Evolutionary conservation across 805 yeast species (phyloP), one percentile per base, ranked within the genome.

Genomic region (Wickerhamomyces mucosus): DNA sequence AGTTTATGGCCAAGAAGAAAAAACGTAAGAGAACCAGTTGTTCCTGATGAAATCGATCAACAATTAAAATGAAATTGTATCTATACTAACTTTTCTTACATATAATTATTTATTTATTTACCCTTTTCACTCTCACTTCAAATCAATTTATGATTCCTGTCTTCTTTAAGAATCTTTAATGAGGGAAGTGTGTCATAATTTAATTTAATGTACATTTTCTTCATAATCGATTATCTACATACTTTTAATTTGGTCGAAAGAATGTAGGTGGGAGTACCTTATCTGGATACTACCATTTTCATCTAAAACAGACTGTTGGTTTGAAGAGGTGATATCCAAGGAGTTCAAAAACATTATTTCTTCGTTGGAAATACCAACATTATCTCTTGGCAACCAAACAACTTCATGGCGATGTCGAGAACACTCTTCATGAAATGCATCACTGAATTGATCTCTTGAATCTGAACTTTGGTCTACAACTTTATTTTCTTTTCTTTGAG

Each of bases 1-100:
- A 78, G 84, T 29, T 58, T 88, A 50, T 86, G 96, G 96, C 94
- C 94, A 16, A 56, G 75, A 41, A 67, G 69, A 40, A 71, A 69
- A 42, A 71, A 68, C 37, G 71, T 74, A 2, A 63, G 76, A 43
- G 67, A 68, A 21, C 51, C 58, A 4, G 37, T 28, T 12, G 13
- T 33, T 7, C 29, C 33, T 14, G 45, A 33, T 9, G 42, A 36
- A 22, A 22, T 12, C 15, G 11, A 12, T n/a, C 34, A n/a, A n/a
- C n/a, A n/a, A n/a, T n/a, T n/a, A n/a, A n/a, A n/a, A n/a, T n/a
- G n/a, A n/a, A n/a, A n/a, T n/a, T n/a, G n/a, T n/a, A n/a, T n/a
- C n/a, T n/a, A n/a, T n/a, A n/a, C n/a, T n/a, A n/a, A n/a, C n/a
- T n/a, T n/a, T n/a, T n/a, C n/a, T n/a, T n/a, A n/a, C n/a, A n/a